These are phyloP conservation scores for Bremia lactucae DNA, from an alignment of 352 stramenopile species.

Conservation along the genomic window DNA sequence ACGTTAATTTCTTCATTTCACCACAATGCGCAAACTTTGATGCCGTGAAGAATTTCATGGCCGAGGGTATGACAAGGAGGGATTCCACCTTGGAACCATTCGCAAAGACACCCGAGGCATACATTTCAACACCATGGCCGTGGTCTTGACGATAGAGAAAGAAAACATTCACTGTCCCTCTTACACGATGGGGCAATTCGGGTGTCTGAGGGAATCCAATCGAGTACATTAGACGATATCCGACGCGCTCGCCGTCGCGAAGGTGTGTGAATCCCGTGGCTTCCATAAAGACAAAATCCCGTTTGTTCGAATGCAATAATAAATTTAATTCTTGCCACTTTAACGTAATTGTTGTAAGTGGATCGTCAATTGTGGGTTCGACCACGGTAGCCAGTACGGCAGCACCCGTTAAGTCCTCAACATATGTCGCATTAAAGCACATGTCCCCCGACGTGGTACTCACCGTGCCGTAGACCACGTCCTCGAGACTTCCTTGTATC, in stretches of 20 bases:
- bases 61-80: conserved; percentile 15
- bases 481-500: conserved; percentile 27
- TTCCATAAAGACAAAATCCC: conserved; percentile 35
- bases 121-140: conserved; percentile 22
- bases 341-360: conserved; percentile 18
- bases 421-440: conserved; percentile 26
- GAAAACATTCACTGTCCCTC: conserved; percentile 23
- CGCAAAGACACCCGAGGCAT: conserved; percentile 15
- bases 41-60: conserved; percentile 26
- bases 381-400: conserved; percentile 15
- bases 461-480: conserved; percentile 26
- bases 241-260: conserved; percentile 21
- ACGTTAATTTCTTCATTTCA: conserved; percentile 34
- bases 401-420: conserved; percentile 19
- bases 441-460: conserved; percentile 22
- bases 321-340: conserved; percentile 28
- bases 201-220: conserved; percentile 25
- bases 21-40: conserved; percentile 23
- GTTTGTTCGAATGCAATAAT: conserved; percentile 20
- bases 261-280: conserved; percentile 23
- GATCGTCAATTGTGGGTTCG: conserved; percentile 21
- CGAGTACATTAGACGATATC: conserved; percentile 32
- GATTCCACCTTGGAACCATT: conserved; percentile 20
- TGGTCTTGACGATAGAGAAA: conserved; percentile 24
- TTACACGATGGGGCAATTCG: conserved; percentile 20